Percentiles rank a stretch among this genome's conserved stretches.
These are phyloP conservation scores for Colletotrichum spaethianum DNA, from an alignment of 2,329 filamentous ascomycete species.

Conservation along the genomic window DNA sequence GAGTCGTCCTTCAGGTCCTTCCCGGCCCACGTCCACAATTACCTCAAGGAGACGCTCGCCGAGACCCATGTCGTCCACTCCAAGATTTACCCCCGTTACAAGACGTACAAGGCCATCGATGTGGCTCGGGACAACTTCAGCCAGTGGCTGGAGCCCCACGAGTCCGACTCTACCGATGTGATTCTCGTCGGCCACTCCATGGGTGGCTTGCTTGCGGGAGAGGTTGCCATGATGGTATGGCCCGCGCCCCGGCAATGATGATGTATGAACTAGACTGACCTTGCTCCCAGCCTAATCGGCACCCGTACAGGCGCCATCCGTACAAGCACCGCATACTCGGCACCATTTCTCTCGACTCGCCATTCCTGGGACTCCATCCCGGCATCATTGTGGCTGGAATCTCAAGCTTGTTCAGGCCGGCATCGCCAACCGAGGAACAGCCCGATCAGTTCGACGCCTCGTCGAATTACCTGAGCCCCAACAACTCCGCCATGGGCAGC, in stretches of 20 bases:
- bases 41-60: constrained; percentile 75
- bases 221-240: constrained; percentile 77
- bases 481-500: constrained; percentile 42
- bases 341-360: constrained; percentile 86
- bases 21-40: constrained; percentile 86
- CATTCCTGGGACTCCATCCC: constrained; percentile 90
- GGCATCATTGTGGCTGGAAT: constrained; percentile 88
- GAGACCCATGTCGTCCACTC: constrained; percentile 87
- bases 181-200: constrained; percentile 91
- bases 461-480: constrained; percentile 33
- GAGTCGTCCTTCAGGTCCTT: constrained; percentile 91
- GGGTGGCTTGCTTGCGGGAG: constrained; percentile 86
- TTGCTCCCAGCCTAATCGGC: constrained; percentile 50
- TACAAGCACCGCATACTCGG: constrained; percentile 85
- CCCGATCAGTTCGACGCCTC: constrained; percentile 38
- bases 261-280: constrained; percentile 25
- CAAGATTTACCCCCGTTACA: constrained; percentile 87
- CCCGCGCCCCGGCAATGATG: background rate
- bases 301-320: constrained; percentile 52
- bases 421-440: constrained; percentile 49
- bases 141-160: constrained; percentile 84
- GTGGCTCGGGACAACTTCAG: constrained; percentile 88
- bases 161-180: constrained; percentile 81
- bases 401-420: constrained; percentile 78
- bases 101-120: constrained; percentile 79